A percentile compares a stretch with the other conserved stretches of the same genome.
Conservation (phyloP, 257 asterid species). For the Phtheirospermum japonicum region DNA sequence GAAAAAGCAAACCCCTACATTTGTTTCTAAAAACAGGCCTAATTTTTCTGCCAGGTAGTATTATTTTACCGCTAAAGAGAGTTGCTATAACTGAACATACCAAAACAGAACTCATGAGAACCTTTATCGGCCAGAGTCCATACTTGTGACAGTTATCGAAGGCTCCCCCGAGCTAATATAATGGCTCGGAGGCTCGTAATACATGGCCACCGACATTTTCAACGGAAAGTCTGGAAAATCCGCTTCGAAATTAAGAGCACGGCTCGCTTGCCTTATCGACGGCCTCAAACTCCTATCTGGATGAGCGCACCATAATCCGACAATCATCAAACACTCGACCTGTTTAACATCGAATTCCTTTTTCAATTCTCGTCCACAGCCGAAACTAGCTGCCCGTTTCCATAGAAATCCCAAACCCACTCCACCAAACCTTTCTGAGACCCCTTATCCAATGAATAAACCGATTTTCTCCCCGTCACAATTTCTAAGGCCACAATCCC, state of each 20-base stretch:
- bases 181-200: background rate
- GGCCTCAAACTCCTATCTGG: no score
- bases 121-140: no score
- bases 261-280: no score
- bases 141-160: no score
- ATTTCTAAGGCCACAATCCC: slow-evolving; percentile 37
- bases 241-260: slow-evolving; percentile 26
- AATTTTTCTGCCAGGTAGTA: no score
- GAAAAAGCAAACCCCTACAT: no score
- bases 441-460: background rate
- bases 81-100: background rate
- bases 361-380: slow-evolving; percentile 25
- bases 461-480: slow-evolving; percentile 29
- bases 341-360: no score
- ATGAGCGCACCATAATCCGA: no score
- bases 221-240: slow-evolving; percentile 11
- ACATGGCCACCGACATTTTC: slow-evolving; percentile 14
- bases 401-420: slow-evolving; percentile 34
- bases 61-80: background rate
- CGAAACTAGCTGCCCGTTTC: slow-evolving; percentile 21
- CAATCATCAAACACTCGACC: no score
- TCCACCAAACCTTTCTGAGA: slow-evolving; percentile 11
- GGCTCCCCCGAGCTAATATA: no score
- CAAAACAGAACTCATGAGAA: background rate
- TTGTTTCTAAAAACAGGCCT: no score